Conservation (phyloP, 176 grass and related monocot species). For the Oryza nivara region DNA sequence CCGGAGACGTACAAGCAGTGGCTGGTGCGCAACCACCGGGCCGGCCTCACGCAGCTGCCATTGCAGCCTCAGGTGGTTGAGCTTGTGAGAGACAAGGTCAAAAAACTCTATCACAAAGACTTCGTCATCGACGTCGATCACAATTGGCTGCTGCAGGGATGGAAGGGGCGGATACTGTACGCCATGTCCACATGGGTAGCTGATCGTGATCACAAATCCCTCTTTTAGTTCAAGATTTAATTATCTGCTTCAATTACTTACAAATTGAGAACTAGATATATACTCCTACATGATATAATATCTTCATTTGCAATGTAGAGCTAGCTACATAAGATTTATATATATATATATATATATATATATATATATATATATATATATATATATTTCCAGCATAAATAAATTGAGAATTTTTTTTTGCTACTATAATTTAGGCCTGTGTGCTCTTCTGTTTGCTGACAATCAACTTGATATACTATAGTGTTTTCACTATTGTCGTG, state of each 20-base stretch:
- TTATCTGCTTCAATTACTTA: neutral
- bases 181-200: conserved; percentile 51
- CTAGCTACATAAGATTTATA: no score
- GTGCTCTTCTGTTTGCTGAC: neutral
- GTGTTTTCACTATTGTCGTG: neutral
- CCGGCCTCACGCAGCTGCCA: conserved; percentile 42
- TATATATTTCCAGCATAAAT: no score
- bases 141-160: conserved; percentile 48
- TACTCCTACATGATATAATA: no score
- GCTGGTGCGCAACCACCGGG: conserved; percentile 35
- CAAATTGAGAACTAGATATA: no score
- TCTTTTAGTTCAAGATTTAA: neutral
- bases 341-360: no score
- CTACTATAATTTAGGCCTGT: no score
- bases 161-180: conserved; percentile 54
- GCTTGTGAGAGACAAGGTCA: conserved; percentile 22
- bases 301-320: no score
- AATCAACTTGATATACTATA: no score
- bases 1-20: conserved; percentile 62
- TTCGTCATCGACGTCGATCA: conserved; percentile 47
- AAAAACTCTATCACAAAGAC: conserved; percentile 39
- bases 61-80: conserved; percentile 10
- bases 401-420: no score
- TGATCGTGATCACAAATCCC: neutral
- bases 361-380: no score